Evolutionary conservation across 2,329 filamentous ascomycete species (phyloP).

Genomic region (Sclerotinia glacialis): DNA sequence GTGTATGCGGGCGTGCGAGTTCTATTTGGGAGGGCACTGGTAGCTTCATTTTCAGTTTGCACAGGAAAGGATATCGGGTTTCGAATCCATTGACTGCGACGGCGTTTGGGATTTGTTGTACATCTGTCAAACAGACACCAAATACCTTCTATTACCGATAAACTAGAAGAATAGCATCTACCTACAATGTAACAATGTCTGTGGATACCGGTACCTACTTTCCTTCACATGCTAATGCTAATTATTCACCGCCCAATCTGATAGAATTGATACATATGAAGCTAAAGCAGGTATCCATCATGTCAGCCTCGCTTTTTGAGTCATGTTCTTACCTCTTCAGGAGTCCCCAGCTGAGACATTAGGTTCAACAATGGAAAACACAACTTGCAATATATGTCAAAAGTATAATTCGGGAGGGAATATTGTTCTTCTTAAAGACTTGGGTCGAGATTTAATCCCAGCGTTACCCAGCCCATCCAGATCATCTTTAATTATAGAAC

Average conservation of each 20-base stretch:
- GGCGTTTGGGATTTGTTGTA: slow-evolving; percentile 37
- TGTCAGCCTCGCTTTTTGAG: slow-evolving; percentile 11
- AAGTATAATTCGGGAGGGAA: not conserved
- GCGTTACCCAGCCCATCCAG: not conserved
- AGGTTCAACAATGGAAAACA: not conserved
- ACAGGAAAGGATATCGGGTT: slow-evolving; percentile 25
- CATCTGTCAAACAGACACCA: slow-evolving; percentile 27
- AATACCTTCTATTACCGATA: slow-evolving; percentile 25
- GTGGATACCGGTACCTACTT: not conserved
- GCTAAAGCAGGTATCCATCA: not conserved
- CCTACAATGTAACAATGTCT: slow-evolving; percentile 20
- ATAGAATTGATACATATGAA: not conserved
- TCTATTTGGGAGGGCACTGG: slow-evolving; percentile 32
- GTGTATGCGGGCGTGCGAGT: slow-evolving; percentile 30
- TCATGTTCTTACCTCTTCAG: not conserved
- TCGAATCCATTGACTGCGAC: slow-evolving; percentile 25
- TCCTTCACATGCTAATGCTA: not conserved
- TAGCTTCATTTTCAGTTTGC: slow-evolving; percentile 29
- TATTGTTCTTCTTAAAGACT: not conserved
- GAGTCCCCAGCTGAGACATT: slow-evolving; percentile 1
- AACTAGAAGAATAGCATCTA: slow-evolving; percentile 21
- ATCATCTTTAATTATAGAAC: not conserved
- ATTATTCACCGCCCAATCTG: not conserved
- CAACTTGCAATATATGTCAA: not conserved
- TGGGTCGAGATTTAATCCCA: slow-evolving; percentile 1